Conservation (phyloP, 805 yeast species). For the Ogataea corticis region DNA sequence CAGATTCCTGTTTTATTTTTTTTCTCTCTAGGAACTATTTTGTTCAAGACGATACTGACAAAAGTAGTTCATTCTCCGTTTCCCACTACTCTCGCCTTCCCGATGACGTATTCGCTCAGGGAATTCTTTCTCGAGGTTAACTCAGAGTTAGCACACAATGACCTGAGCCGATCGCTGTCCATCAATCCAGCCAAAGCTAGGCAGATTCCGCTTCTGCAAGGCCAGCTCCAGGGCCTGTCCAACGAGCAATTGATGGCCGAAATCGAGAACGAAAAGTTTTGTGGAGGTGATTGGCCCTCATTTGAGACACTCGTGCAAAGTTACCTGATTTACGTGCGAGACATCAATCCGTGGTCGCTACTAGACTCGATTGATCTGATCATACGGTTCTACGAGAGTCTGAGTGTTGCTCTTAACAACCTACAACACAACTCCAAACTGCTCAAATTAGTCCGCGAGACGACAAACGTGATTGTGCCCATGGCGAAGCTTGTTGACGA, state of each 20-base stretch:
- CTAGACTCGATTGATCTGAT: slow-evolving; percentile 56
- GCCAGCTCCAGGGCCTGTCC: slow-evolving; percentile 22
- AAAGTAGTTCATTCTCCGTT: not conserved
- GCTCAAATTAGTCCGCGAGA: slow-evolving; percentile 38
- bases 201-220: slow-evolving; percentile 30
- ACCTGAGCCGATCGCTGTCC: slow-evolving; percentile 17
- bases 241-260: slow-evolving; percentile 26
- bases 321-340: slow-evolving; percentile 46
- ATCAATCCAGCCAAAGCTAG: slow-evolving; percentile 23
- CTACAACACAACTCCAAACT: slow-evolving; percentile 39
- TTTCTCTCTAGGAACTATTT: not conserved
- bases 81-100: not conserved
- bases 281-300: slow-evolving; percentile 40
- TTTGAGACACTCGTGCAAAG: slow-evolving; percentile 45
- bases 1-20: too few species aligned
- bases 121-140: slow-evolving; percentile 15
- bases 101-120: slow-evolving; percentile 13
- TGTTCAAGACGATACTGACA: not conserved
- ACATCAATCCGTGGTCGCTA: slow-evolving; percentile 57
- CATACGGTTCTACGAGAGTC: slow-evolving; percentile 45
- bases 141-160: slow-evolving; percentile 6
- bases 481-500: slow-evolving; percentile 44
- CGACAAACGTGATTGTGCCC: slow-evolving; percentile 43
- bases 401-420: slow-evolving; percentile 51
- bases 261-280: slow-evolving; percentile 32